Conservation (phyloP, 2,329 filamentous ascomycete genomes). For the Cladosporium sp. region DNA sequence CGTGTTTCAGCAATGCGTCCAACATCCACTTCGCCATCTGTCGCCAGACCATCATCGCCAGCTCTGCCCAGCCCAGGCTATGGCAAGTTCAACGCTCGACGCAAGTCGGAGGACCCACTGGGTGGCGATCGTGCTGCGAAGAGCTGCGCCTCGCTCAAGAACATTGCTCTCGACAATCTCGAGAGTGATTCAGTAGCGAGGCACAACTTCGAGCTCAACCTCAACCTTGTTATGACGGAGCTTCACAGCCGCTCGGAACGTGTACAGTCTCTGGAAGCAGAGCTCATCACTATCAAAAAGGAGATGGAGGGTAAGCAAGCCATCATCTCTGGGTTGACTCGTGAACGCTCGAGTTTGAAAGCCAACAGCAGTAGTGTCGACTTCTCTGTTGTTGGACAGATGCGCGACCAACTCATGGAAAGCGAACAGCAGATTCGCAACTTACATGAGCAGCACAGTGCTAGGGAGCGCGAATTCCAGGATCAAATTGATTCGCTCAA, state of each 20-base stretch:
- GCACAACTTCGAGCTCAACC: constrained; percentile 89
- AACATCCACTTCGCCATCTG: constrained; percentile 27
- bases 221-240: constrained; percentile 91
- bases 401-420: constrained; percentile 85
- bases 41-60: constrained; percentile 44
- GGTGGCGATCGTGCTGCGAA: constrained; percentile 77
- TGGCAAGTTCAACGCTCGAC: constrained; percentile 58
- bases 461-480: constrained; percentile 73
- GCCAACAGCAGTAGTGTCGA: constrained; percentile 70
- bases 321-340: constrained; percentile 89
- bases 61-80: constrained; percentile 22
- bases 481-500: constrained; percentile 71
- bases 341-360: constrained; percentile 88
- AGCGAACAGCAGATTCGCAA: constrained; percentile 76
- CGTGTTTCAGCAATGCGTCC: constrained; percentile 54
- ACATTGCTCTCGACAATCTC: constrained; percentile 84
- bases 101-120: constrained; percentile 38
- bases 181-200: constrained; percentile 78
- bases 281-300: constrained; percentile 80
- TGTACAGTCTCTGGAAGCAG: constrained; percentile 84
- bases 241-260: constrained; percentile 83
- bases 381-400: constrained; percentile 82
- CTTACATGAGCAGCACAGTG: constrained; percentile 71
- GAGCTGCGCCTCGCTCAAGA: constrained; percentile 85
- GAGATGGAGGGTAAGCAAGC: constrained; percentile 98